These are phyloP conservation scores for Poa annua DNA, from an alignment of 176 grass and related monocot species.

Conservation along the genomic window DNA sequence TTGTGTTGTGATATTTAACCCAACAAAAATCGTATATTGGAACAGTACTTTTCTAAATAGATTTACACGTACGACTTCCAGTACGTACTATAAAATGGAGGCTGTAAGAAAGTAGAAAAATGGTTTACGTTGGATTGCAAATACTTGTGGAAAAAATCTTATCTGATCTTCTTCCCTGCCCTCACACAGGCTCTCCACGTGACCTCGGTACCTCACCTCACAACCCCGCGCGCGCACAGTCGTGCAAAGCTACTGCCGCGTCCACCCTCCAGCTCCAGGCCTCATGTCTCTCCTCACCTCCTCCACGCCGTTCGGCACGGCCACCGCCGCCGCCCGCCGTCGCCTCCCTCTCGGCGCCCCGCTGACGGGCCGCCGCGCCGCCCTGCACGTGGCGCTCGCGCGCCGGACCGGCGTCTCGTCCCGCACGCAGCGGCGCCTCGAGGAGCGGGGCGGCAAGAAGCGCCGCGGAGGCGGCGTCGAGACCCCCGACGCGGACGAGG, in stretches of 20 bases:
- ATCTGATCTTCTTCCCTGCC: conserved; percentile 42
- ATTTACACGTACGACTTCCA: too few relatives aligned
- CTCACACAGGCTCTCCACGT: conserved; percentile 38
- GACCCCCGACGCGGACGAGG: conserved; percentile 39
- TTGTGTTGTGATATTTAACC: too few relatives aligned
- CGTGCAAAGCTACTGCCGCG: neutral
- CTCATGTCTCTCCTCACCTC: conserved; percentile 63
- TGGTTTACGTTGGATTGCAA: neutral
- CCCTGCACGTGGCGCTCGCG: conserved; percentile 61
- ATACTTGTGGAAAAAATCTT: conserved; percentile 31
- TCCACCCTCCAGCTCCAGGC: conserved; percentile 18
- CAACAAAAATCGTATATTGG: too few relatives aligned
- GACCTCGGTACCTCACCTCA: neutral
- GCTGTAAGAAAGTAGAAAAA: neutral
- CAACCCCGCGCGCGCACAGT: conserved; percentile 9
- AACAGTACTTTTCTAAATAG: too few relatives aligned
- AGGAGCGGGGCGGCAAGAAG: conserved; percentile 83
- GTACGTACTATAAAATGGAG: neutral
- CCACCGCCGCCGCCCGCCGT: conserved; percentile 39
- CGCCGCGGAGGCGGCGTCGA: conserved; percentile 46
- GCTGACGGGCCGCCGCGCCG: conserved; percentile 24
- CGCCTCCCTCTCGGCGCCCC: neutral
- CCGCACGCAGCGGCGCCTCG: conserved; percentile 78
- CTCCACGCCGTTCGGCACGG: conserved; percentile 47
- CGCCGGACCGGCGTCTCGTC: conserved; percentile 77